phyloP scores from a whole-genome alignment of 345 rosid genomes.

The Citrus medica region DNA sequence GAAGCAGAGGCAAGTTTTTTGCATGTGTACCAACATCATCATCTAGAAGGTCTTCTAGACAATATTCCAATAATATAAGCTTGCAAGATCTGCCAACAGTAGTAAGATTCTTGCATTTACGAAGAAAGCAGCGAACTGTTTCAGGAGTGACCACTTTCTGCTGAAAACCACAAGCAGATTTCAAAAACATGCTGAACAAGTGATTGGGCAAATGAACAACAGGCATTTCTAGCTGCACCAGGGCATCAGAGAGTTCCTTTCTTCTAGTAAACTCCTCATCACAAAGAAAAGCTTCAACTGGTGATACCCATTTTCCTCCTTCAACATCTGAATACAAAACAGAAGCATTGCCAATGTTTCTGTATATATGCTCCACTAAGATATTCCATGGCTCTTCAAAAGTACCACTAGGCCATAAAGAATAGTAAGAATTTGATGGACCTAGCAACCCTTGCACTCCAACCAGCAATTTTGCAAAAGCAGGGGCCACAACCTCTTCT shows the following conservation, averaged over 20 bases:
- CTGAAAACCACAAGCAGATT: slow-evolving; percentile 49
- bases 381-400: slow-evolving; percentile 96
- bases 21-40: slow-evolving; percentile 59
- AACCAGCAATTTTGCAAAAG: slow-evolving; percentile 58
- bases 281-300: slow-evolving; percentile 79
- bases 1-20: slow-evolving; percentile 64
- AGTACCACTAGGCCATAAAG: slow-evolving; percentile 78
- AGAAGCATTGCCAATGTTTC: slow-evolving; percentile 49
- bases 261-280: slow-evolving; percentile 67
- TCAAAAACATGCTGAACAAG: slow-evolving; percentile 72
- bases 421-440: slow-evolving; percentile 57
- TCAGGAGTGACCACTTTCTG: slow-evolving; percentile 89
- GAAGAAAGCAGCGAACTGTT: slow-evolving; percentile 66
- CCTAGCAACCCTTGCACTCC: slow-evolving; percentile 64
- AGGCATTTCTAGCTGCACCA: slow-evolving; percentile 80
- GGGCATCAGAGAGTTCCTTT: slow-evolving; percentile 70
- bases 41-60: slow-evolving; percentile 89
- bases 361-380: slow-evolving; percentile 78
- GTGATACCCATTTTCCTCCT: slow-evolving; percentile 83
- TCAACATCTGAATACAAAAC: slow-evolving; percentile 66
- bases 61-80: slow-evolving; percentile 83
- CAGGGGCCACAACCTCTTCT: slow-evolving; percentile 86
- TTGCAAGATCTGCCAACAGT: slow-evolving; percentile 53
- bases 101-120: slow-evolving; percentile 46
- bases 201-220: slow-evolving; percentile 66